These are phyloP conservation scores for Prunus yedoensis DNA, from an alignment of 331 rosid species.

Conservation along the genomic window DNA sequence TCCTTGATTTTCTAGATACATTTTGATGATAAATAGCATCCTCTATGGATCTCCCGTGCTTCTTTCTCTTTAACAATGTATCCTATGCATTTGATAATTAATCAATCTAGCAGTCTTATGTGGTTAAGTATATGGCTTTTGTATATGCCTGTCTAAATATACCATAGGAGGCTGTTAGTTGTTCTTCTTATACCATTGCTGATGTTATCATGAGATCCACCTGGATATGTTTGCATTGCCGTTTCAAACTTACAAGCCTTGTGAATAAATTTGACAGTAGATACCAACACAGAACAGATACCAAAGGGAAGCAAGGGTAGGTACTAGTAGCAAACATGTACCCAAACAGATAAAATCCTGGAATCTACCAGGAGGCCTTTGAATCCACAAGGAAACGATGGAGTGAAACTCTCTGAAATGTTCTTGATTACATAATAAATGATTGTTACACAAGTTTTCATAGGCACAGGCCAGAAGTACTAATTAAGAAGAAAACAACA, in stretches of 20 bases:
- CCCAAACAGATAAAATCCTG: background rate
- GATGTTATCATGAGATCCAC: background rate
- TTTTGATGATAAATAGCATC: background rate
- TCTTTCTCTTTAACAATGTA: background rate
- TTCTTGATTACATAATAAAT: background rate
- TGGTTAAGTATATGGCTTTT: background rate
- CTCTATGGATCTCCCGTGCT: background rate
- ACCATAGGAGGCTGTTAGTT: background rate
- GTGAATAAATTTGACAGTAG: background rate
- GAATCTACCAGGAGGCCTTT: background rate
- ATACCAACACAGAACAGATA: background rate
- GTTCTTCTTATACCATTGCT: conserved; percentile 1
- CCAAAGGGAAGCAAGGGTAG: background rate
- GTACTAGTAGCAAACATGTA: background rate
- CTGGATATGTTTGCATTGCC: background rate
- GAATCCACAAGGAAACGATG: background rate
- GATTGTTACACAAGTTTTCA: background rate
- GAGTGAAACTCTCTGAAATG: background rate
- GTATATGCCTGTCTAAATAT: background rate
- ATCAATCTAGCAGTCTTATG: background rate
- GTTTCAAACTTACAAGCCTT: background rate
- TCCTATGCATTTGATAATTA: background rate
- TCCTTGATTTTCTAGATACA: background rate
- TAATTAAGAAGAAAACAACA: background rate
- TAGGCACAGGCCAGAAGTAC: background rate